Evolutionary conservation across 208 protist genomes (phyloP), one percentile per base, ranked within the genome.

Genomic region (Acanthamoeba culbertsoni): DNA sequence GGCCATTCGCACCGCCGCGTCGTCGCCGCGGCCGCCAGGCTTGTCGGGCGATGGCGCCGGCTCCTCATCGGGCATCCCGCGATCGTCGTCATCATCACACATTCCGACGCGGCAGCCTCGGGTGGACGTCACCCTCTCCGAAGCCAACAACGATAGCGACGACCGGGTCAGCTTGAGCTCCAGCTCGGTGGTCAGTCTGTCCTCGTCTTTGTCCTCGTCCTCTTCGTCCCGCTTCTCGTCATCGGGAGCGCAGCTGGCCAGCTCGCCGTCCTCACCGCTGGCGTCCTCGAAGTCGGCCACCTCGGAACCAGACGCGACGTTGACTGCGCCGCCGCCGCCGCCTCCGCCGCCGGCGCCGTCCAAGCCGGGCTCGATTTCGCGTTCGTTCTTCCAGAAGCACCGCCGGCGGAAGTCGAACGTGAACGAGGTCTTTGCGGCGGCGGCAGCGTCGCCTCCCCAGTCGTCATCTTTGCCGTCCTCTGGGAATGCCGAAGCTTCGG

Each of bases 311-410:
- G 68, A 26, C 42, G 6, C 23, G 35, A 48, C 18, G 16, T 59
- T 23, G 14, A 23, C 51, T 59, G 16, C 51, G 51, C 51, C 68
- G 4, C 37, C 68, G 35, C 68, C 68, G 1, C 2, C 31, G 68
- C 68, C 68, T 43, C 68, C 68, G 12, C 68, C 68, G 4, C 68
- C 68, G 18, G 37, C 68, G 42, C 68, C 68, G 12, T 14, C 68
- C 68, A 79, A 79, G 68, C 40, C 68, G 37, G 48, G 23, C 68
- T 26, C 37, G 6, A 51, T 40, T 8, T n/a, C 68, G 37, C 68
- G 68, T 40, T 43, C 42, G 37, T 79, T 79, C 42, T 79, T 79
- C 68, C 68, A 79, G 42, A 79, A 79, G 68, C 68, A 79, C 42
- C 68, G 68, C 20, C 68, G 68, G 31, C 7, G 42, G 48, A 33